A percentile compares a stretch with the other conserved stretches of the same genome.
These are phyloP conservation scores for Verticillium nubilum DNA, from an alignment of 2,329 filamentous ascomycete species.

Conservation along the genomic window DNA sequence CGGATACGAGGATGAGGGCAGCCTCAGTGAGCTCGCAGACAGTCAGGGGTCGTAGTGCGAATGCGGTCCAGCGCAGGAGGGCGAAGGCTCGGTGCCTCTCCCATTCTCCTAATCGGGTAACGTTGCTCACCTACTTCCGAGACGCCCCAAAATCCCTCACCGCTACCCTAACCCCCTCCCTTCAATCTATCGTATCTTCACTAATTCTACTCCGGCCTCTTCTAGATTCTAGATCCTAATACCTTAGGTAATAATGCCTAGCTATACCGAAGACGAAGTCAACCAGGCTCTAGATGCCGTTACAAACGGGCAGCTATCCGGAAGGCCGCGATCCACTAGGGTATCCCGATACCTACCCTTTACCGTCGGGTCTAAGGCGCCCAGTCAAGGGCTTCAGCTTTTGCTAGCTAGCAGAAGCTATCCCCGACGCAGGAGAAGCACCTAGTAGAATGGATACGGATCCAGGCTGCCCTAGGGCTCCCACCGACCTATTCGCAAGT, in stretches of 20 bases:
- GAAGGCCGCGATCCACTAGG: background rate
- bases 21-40: constrained; percentile 19
- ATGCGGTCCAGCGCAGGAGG: constrained; percentile 23
- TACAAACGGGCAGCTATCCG: background rate
- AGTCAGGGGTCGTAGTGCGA: constrained; percentile 13
- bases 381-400: background rate
- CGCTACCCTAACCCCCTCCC: background rate
- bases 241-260: background rate
- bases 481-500: too few relatives aligned
- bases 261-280: too few relatives aligned
- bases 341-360: background rate
- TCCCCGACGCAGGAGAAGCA: too few relatives aligned
- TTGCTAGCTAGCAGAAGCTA: too few relatives aligned
- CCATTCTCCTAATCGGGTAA: too few relatives aligned
- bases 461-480: too few relatives aligned
- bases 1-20: constrained; percentile 12
- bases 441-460: too few relatives aligned
- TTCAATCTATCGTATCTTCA: background rate
- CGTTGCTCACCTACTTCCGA: background rate
- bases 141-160: background rate
- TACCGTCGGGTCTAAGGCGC: background rate
- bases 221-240: background rate
- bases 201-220: background rate
- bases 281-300: background rate
- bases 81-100: constrained; percentile 17